Conservation (phyloP, 2,329 filamentous ascomycete species). For the Plectosphaerella sp. region DNA sequence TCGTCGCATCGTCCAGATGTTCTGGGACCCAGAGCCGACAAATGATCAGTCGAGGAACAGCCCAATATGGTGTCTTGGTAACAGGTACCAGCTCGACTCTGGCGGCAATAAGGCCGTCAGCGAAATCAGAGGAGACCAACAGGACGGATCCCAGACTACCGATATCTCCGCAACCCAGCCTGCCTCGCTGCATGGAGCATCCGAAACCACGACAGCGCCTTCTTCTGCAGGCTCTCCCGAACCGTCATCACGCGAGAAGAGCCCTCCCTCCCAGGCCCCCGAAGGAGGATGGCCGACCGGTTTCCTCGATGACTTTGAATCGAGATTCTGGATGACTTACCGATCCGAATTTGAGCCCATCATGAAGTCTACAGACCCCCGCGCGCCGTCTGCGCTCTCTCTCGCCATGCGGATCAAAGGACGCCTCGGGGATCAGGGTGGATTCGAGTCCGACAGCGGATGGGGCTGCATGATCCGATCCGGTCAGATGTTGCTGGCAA, state of each 20-base stretch:
- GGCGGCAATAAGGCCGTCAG: neutral
- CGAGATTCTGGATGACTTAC: slow-evolving; percentile 94
- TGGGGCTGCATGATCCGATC: slow-evolving; percentile 99
- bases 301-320: slow-evolving; percentile 91
- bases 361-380: slow-evolving; percentile 70
- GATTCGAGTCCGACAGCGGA: slow-evolving; percentile 89
- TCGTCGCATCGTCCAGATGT: slow-evolving; percentile 80
- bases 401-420: slow-evolving; percentile 80
- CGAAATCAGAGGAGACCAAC: neutral
- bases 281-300: slow-evolving; percentile 71
- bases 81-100: slow-evolving; percentile 7
- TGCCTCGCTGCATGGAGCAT: no score
- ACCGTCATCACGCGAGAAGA: neutral
- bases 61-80: slow-evolving; percentile 79
- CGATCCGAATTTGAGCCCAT: slow-evolving; percentile 82
- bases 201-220: no score
- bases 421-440: slow-evolving; percentile 70
- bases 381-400: slow-evolving; percentile 67
- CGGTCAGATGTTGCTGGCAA: slow-evolving; percentile 88
- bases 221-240: no score
- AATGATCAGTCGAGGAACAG: slow-evolving; percentile 67
- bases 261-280: no score
- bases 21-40: slow-evolving; percentile 85
- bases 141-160: no score
- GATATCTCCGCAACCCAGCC: no score